Base-by-base conservation (phyloP, 2,329 filamentous ascomycete species). In the Rhinocladiella similis region DNA sequence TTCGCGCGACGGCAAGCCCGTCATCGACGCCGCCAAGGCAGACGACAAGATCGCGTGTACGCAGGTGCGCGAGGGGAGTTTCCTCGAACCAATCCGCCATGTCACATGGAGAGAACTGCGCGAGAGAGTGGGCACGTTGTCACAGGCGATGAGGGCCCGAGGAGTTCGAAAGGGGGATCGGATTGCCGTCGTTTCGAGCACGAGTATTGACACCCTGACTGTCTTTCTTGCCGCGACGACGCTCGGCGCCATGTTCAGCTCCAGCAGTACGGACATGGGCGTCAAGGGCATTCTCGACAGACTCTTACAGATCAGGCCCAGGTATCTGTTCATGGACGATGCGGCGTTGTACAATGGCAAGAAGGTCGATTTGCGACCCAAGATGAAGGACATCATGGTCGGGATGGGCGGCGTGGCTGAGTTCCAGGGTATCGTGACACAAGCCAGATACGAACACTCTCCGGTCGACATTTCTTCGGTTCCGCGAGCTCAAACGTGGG, bases 241-340 rank as follows among this genome's bases (percentile, higher is more conserved):
- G 70, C 66, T 94, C 1, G 91, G 91, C 0, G 90, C 80, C 0
- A 70, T 95, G 1, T 94, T 94, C 69, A 89, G 84, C 63, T 88
- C 83, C 47, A 87, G 83, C 51, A 89, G 86, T 6, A 93, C 90
- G 0, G 90, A 95, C 71, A 94, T 94, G 86, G 90, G 90, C 0
- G 85, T 87, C 13, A 85, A 86, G 60, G 90, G 90, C 0, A 82
- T 95, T 16, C 66, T 95, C 64, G 89, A 94, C 71, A 78, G 90
- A 33, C 77, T 89, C 22, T 73, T 85, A 47, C 90, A 94, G 75
- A 85, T 94, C 57, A 80, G 86, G 63, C 90, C 91, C 3, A 86
- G 83, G 71, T 89, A 84, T 68, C 78, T 96, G n/a, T 94, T 95
- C 68, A 85, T 93, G 67, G 91, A 96, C 65, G 90, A 94, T 65